These are phyloP conservation scores for Stygiomarasmius scandens DNA, from an alignment of 1,284 basidiomycete species.

Conservation along the genomic window DNA sequence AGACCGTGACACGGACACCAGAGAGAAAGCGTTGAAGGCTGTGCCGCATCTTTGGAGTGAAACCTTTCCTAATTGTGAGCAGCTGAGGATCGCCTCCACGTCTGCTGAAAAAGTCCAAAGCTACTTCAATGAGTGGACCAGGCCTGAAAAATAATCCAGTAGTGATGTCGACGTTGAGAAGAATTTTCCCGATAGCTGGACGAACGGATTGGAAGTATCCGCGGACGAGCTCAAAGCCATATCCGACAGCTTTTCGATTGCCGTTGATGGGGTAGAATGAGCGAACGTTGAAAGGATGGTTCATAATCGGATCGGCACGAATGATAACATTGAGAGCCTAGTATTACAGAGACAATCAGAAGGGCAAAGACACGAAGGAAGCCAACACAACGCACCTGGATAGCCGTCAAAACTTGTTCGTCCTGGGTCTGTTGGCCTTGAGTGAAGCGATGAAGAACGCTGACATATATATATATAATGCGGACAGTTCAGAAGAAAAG, in stretches of 20 bases:
- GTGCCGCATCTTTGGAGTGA: conserved; percentile 47
- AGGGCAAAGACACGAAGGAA: conserved; percentile 25
- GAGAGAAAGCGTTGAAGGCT: conserved; percentile 37
- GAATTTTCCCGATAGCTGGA: conserved; percentile 50
- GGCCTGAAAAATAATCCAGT: conserved; percentile 62
- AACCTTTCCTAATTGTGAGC: conserved; percentile 30
- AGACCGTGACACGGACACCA: conserved; percentile 40
- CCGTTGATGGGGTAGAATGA: conserved; percentile 61
- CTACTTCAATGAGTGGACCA: conserved; percentile 37
- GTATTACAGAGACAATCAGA: too few relatives aligned
- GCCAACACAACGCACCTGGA: conserved; percentile 39
- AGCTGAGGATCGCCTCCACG: conserved; percentile 21
- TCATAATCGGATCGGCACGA: conserved; percentile 57
- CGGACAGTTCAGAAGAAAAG: neutral
- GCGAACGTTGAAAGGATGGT: conserved; percentile 58
- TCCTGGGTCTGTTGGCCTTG: conserved; percentile 55
- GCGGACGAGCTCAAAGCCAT: conserved; percentile 55
- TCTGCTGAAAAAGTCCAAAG: conserved; percentile 43
- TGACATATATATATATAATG: conserved; percentile 22
- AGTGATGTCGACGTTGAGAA: conserved; percentile 64
- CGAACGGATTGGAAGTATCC: conserved; percentile 66
- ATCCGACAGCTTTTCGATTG: conserved; percentile 45
- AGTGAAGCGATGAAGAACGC: conserved; percentile 52
- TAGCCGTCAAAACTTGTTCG: conserved; percentile 55
- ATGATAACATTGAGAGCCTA: conserved; percentile 65